These are phyloP conservation scores for Sporisorium iseilematis-ciliati DNA, from an alignment of 1,284 basidiomycete genomes.

Conservation along the genomic window DNA sequence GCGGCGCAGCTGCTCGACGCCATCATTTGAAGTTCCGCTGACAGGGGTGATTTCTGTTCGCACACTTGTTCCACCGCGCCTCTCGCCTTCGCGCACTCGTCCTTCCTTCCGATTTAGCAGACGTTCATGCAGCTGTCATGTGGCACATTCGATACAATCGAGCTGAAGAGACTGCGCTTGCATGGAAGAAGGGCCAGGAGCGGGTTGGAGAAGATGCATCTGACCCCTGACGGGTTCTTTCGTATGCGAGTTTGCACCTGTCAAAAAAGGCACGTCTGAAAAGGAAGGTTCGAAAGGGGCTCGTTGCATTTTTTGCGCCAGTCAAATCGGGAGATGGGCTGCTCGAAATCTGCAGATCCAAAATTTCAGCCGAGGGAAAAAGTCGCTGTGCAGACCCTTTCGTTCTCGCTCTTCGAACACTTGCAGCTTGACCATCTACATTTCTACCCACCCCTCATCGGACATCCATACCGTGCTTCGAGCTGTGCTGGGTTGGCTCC, in stretches of 20 bases:
- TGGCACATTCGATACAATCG: background rate
- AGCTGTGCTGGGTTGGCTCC: background rate
- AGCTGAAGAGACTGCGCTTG: background rate
- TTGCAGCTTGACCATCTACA: background rate
- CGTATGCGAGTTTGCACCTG: background rate
- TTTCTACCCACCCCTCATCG: background rate
- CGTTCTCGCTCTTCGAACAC: background rate
- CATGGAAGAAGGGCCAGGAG: background rate
- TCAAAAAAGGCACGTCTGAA: conserved; percentile 1
- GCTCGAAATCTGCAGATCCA: background rate
- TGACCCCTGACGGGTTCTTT: conserved; percentile 5
- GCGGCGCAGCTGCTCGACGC: background rate
- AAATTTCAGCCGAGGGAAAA: background rate
- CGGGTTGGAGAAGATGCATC: background rate
- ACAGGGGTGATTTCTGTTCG: background rate
- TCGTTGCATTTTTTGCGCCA: background rate
- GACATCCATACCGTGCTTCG: background rate
- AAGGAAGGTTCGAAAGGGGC: conserved; percentile 9
- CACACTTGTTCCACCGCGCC: background rate
- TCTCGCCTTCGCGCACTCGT: background rate
- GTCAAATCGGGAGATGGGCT: background rate
- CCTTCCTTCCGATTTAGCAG: background rate
- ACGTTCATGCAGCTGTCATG: background rate
- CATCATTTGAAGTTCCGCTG: background rate
- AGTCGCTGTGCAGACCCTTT: background rate